These are phyloP conservation scores for Colletotrichum spinosum DNA, from an alignment of 2,329 filamentous ascomycete species.

Conservation along the genomic window DNA sequence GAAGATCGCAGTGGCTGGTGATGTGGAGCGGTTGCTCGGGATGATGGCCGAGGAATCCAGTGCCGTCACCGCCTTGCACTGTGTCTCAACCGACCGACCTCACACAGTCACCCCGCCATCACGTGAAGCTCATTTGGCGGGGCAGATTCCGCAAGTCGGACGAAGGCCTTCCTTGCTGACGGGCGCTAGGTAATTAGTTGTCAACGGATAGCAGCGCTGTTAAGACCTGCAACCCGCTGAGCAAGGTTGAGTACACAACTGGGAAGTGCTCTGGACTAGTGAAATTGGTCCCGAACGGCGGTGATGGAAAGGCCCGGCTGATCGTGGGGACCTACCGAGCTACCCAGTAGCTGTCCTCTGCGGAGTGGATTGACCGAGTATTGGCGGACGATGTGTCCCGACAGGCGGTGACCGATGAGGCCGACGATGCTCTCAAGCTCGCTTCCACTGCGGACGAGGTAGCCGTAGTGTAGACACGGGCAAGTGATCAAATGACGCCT, in stretches of 20 bases:
- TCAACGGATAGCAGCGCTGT: background rate
- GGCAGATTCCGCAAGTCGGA: slow-evolving; percentile 25
- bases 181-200: slow-evolving; percentile 7
- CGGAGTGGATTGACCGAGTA: slow-evolving; percentile 8
- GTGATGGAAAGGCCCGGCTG: slow-evolving; percentile 32
- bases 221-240: background rate
- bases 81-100: background rate
- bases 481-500: no score
- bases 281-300: slow-evolving; percentile 30
- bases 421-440: background rate
- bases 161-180: slow-evolving; percentile 20
- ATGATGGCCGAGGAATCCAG: background rate
- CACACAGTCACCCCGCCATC: slow-evolving; percentile 36
- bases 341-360: background rate
- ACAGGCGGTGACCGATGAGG: slow-evolving; percentile 1
- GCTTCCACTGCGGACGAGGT: no score
- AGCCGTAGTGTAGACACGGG: no score
- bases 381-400: background rate
- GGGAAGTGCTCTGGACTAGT: slow-evolving; percentile 13
- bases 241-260: no score
- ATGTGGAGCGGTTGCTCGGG: background rate
- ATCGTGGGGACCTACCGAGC: slow-evolving; percentile 29
- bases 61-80: slow-evolving; percentile 10
- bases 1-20: background rate
- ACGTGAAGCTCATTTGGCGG: slow-evolving; percentile 29